phyloP scores from a whole-genome alignment of 768 basidiomycete genomes.

The Russula abietina region DNA sequence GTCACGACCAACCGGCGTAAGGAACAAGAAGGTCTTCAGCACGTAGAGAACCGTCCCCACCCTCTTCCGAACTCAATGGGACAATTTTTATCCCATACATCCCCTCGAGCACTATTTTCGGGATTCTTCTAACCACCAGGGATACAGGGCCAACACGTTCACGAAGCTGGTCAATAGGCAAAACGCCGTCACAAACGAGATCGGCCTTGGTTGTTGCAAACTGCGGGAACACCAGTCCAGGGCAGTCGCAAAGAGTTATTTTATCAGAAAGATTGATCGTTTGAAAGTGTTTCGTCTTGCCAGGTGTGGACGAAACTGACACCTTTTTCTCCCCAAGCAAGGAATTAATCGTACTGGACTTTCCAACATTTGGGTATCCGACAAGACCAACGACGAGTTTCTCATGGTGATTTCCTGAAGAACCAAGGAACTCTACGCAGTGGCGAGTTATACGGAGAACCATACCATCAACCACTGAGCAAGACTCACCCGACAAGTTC shows the following conservation, averaged over 20 bases:
- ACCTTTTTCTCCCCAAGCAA: slow-evolving; percentile 95
- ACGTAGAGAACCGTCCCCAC: slow-evolving; percentile 67
- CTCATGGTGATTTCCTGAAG: slow-evolving; percentile 48
- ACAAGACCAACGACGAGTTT: slow-evolving; percentile 85
- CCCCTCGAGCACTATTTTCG: slow-evolving; percentile 78
- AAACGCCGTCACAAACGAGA: slow-evolving; percentile 90
- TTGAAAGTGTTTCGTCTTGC: slow-evolving; percentile 99
- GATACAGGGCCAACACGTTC: slow-evolving; percentile 84
- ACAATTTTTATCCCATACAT: slow-evolving; percentile 82
- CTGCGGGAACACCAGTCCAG: slow-evolving; percentile 96
- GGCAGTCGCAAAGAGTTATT: slow-evolving; percentile 92
- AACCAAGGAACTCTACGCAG: slow-evolving; percentile 51
- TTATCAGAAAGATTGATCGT: slow-evolving; percentile 89
- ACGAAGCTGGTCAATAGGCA: slow-evolving; percentile 95
- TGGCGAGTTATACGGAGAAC: slow-evolving; percentile 9
- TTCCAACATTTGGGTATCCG: slow-evolving; percentile 98
- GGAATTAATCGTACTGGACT: slow-evolving; percentile 96
- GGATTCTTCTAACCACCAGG: slow-evolving; percentile 72
- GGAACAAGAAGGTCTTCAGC: slow-evolving; percentile 80
- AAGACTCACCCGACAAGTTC: slow-evolving; percentile 49
- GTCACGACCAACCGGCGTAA: slow-evolving; percentile 75
- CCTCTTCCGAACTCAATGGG: slow-evolving; percentile 62
- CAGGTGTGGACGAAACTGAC: slow-evolving; percentile 95
- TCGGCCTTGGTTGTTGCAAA: slow-evolving; percentile 97
- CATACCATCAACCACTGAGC: background rate